Evolutionary conservation across 2,329 filamentous ascomycete genomes (phyloP), one percentile per base, ranked within the genome.

Genomic region (Venturia asperata): DNA sequence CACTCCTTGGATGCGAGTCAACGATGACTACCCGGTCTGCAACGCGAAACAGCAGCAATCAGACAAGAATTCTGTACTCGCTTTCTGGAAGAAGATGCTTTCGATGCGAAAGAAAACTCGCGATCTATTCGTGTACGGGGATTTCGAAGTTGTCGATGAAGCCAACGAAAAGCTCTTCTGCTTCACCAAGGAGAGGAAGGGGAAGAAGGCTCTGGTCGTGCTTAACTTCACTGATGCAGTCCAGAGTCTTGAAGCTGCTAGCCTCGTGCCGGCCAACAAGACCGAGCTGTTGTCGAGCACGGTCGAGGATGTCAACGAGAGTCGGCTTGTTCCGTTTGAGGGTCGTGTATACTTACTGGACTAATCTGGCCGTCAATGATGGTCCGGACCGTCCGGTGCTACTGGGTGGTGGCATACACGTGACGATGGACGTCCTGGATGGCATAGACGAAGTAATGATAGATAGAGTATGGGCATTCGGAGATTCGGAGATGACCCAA

Each of bases 1-100:
- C 1, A 79, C 78, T 64, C 86, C 88, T 2, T 92, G 89, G 89
- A 91, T 91, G 83, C 81, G 82, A 17, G 82, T 86, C 47, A 86
- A 90, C 71, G 83, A 87, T 65, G 82, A 85, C 71, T 87, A 85
- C 72, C 72, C 72, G 1, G 73, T 77, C n/a, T 78, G 87, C 75
- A 92, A 92, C 70, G 87, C 85, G 37, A 81, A 79, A 1, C 70
- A 76, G 0, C 84, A 89, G 72, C 71, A 78, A 3, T 70, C 70
- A 2, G 77, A 84, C 66, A 71, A 71, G 1, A 71, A 77, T 19
- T 86, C 82, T 9, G 80, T 86, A 24, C 83, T 87, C 71, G 75
- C 79, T 66, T 88, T 85, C 73, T 92, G 87, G 81, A 80, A 82
- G 52, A 74, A 74, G 0, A 80, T 87, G 64, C 77, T 90, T n/a